phyloP scores from a whole-genome alignment of 1,284 basidiomycete species.

The Leccinum subrobustum region DNA sequence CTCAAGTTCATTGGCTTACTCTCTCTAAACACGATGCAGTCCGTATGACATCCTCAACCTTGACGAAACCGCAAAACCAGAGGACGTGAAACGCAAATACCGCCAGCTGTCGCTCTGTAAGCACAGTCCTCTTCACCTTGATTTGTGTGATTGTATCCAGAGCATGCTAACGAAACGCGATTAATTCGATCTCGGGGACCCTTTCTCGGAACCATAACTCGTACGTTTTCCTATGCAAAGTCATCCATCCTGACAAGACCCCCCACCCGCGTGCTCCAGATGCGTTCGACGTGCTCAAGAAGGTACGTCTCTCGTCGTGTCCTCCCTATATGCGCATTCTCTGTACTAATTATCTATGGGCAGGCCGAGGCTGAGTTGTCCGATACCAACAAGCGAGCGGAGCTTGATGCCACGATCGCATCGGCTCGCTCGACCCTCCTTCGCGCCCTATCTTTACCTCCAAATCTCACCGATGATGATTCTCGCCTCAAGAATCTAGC shows the following conservation, averaged over 20 bases:
- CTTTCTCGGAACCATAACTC: slow-evolving; percentile 5
- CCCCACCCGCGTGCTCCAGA: slow-evolving; percentile 76
- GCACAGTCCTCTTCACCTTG: slow-evolving; percentile 29
- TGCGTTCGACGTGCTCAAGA: slow-evolving; percentile 82
- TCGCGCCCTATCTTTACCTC: slow-evolving; percentile 58
- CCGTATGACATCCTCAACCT: slow-evolving; percentile 80
- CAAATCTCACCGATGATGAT: slow-evolving; percentile 55
- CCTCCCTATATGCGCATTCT: background rate
- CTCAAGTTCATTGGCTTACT: too few relatives aligned
- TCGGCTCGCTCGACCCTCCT: slow-evolving; percentile 66
- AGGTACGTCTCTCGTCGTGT: slow-evolving; percentile 46
- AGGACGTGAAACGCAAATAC: slow-evolving; percentile 80
- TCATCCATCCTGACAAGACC: slow-evolving; percentile 87
- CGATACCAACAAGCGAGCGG: slow-evolving; percentile 70
- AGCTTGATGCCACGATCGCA: slow-evolving; percentile 73
- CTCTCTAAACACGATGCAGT: slow-evolving; percentile 36
- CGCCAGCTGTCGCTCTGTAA: slow-evolving; percentile 78
- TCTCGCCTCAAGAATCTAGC: slow-evolving; percentile 49
- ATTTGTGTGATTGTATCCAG: slow-evolving; percentile 5
- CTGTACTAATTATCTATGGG: background rate
- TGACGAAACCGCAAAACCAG: slow-evolving; percentile 57
- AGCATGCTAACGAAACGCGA: slow-evolving; percentile 28
- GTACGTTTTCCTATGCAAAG: slow-evolving; percentile 52
- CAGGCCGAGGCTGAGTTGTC: slow-evolving; percentile 80
- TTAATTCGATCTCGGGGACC: slow-evolving; percentile 4